Percentiles rank a stretch among this genome's conserved stretches.
Evolutionary conservation across 2,329 filamentous ascomycete genomes (phyloP).

Genomic region (Hymenoscyphus fructigenus): DNA sequence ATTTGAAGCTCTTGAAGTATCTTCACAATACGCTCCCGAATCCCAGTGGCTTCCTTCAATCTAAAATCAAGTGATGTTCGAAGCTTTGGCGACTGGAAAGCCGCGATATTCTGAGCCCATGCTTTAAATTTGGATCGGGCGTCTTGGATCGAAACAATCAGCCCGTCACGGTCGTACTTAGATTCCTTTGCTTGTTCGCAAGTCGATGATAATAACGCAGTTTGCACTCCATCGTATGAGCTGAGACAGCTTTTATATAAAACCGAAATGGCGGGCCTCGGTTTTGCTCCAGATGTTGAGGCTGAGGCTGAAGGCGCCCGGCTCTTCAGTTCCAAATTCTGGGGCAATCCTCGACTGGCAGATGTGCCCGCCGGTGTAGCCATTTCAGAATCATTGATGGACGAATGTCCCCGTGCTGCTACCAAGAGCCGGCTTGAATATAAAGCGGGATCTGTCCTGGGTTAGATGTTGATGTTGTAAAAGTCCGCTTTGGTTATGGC

Average conservation of each 20-base stretch:
- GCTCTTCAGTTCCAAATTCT: neutral
- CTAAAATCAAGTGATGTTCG: conserved; percentile 28
- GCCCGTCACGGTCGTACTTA: conserved; percentile 17
- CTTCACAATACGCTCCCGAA: conserved; percentile 22
- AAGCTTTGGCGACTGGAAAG: conserved; percentile 19
- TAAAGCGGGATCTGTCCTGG: too few relatives aligned
- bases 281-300: conserved; percentile 27
- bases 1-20: conserved; percentile 24
- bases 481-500: neutral
- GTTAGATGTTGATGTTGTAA: neutral
- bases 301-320: neutral
- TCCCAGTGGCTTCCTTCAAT: conserved; percentile 25
- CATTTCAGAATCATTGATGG: neutral
- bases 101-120: conserved; percentile 31
- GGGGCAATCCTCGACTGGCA: too few relatives aligned
- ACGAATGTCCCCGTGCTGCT: neutral
- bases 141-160: conserved; percentile 18
- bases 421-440: neutral
- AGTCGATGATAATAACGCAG: neutral
- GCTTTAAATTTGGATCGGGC: conserved; percentile 22
- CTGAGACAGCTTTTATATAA: conserved; percentile 5
- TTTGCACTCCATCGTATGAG: neutral
- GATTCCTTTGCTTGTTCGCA: conserved; percentile 1
- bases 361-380: neutral
- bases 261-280: neutral